phyloP scores from a whole-genome alignment of 1,284 basidiomycete species.

The Marasmius tenuissimus region DNA sequence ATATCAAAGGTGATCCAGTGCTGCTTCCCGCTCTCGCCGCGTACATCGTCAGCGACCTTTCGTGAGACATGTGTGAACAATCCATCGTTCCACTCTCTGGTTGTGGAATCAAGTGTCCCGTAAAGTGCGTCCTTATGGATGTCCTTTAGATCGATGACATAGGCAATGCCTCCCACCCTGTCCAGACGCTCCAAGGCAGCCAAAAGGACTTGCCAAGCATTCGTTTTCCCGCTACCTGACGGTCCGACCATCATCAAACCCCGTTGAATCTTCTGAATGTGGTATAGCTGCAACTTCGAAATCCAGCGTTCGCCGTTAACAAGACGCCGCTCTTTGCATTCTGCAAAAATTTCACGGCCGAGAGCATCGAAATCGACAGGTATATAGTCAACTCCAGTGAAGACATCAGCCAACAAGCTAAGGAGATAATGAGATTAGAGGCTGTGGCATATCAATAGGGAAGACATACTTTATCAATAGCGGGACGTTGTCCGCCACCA shows the following conservation, averaged over 20 bases:
- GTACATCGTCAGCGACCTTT: constrained; percentile 98
- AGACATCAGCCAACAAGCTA: constrained; percentile 94
- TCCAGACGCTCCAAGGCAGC: constrained; percentile 91
- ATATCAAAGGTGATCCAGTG: constrained; percentile 99
- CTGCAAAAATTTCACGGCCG: constrained; percentile 80
- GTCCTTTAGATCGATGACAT: constrained; percentile 99
- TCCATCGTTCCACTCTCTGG: constrained; percentile 99
- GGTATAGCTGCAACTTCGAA: constrained; percentile 94
- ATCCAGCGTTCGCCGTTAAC: constrained; percentile 90
- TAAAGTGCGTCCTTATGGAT: constrained; percentile 99
- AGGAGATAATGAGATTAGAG: background rate
- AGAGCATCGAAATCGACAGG: constrained; percentile 89
- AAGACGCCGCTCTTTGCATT: constrained; percentile 86
- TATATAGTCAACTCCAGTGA: constrained; percentile 92
- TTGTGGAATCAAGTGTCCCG: constrained; percentile 95
- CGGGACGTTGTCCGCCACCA: constrained; percentile 97
- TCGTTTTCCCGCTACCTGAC: constrained; percentile 96
- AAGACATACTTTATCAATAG: constrained; percentile 78
- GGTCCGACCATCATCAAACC: constrained; percentile 99
- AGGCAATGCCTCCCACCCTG: constrained; percentile 88
- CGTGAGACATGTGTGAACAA: constrained; percentile 97
- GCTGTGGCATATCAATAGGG: background rate
- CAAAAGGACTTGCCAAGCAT: constrained; percentile 95
- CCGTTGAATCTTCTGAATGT: constrained; percentile 99
- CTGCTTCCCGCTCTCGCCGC: constrained; percentile 94